Conservation (phyloP, 768 basidiomycete genomes). For the Paxillus rubicundulus region DNA sequence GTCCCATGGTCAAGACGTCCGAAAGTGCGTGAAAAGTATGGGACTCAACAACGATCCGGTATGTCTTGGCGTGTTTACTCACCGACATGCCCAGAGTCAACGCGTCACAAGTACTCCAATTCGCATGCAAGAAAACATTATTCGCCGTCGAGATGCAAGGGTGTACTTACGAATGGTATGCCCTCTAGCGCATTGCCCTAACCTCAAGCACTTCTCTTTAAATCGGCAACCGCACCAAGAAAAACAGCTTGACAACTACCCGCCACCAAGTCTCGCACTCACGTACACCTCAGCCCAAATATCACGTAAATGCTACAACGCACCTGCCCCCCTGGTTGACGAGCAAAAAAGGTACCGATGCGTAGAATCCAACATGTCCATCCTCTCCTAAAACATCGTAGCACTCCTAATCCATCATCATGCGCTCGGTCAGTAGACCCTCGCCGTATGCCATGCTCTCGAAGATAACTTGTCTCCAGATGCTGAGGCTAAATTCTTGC, state of each 20-base stretch:
- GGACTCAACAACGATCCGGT: slow-evolving; percentile 23
- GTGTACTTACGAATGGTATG: slow-evolving; percentile 54
- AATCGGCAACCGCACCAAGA: slow-evolving; percentile 14
- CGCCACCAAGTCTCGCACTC: slow-evolving; percentile 30
- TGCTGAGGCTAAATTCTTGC: slow-evolving; percentile 63
- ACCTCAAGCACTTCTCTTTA: slow-evolving; percentile 19
- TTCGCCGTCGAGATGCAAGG: slow-evolving; percentile 44
- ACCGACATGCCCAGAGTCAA: not conserved
- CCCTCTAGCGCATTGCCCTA: slow-evolving; percentile 12
- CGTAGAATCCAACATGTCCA: slow-evolving; percentile 17
- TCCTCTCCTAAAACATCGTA: slow-evolving; percentile 5
- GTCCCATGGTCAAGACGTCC: slow-evolving; percentile 23
- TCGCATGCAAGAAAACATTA: slow-evolving; percentile 32
- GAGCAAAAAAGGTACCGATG: slow-evolving; percentile 26
- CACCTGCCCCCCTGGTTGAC: slow-evolving; percentile 50
- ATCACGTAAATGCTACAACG: slow-evolving; percentile 52
- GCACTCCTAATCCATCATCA: slow-evolving; percentile 64
- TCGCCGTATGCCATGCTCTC: slow-evolving; percentile 93
- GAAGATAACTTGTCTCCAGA: slow-evolving; percentile 93
- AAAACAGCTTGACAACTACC: slow-evolving; percentile 17
- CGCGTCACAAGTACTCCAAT: not conserved
- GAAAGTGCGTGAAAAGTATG: slow-evolving; percentile 9
- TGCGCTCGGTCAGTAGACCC: slow-evolving; percentile 81
- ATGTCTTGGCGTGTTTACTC: slow-evolving; percentile 2
- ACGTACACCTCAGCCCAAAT: slow-evolving; percentile 40